Evolutionary conservation across 371 early-diverging fungal species (phyloP).

Genomic region (Lichtheimia corymbifera): DNA sequence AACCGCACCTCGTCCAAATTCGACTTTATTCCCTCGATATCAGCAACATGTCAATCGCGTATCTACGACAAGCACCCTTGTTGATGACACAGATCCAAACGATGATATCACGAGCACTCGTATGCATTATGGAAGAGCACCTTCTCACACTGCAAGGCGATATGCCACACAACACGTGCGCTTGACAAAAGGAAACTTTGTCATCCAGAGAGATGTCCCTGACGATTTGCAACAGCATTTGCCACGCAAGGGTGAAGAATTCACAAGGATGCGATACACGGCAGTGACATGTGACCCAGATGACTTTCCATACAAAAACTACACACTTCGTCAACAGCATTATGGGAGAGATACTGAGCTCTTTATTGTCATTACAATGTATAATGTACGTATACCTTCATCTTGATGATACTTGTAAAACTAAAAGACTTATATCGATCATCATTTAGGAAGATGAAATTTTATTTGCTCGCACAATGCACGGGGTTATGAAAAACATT

Average conservation of each 20-base stretch:
- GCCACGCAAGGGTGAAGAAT: conserved; percentile 56
- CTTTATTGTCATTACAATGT: conserved; percentile 76
- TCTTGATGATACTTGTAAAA: background rate
- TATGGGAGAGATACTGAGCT: conserved; percentile 84
- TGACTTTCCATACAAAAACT: conserved; percentile 70
- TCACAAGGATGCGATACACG: conserved; percentile 78
- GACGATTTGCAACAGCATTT: conserved; percentile 33
- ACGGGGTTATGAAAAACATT: conserved; percentile 80
- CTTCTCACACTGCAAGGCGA: conserved; percentile 39
- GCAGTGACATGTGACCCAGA: conserved; percentile 87
- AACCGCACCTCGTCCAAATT: background rate
- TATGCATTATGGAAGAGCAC: conserved; percentile 43
- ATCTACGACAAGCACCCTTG: conserved; percentile 14
- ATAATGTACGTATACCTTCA: conserved; percentile 29
- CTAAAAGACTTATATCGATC: background rate
- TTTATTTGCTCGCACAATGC: conserved; percentile 75
- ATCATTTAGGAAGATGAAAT: conserved; percentile 57
- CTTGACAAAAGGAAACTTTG: conserved; percentile 59
- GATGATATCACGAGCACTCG: conserved; percentile 1
- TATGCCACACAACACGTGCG: conserved; percentile 36
- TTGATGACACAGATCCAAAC: conserved; percentile 1
- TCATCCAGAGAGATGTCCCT: conserved; percentile 55
- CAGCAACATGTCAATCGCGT: conserved; percentile 6
- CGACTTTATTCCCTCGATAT: background rate
- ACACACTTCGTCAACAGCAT: conserved; percentile 79